Evolutionary conservation across 1,139 yeast species (phyloP), one percentile per base, ranked within the genome.

Genomic region (Pneumocystis jirovecii): DNA sequence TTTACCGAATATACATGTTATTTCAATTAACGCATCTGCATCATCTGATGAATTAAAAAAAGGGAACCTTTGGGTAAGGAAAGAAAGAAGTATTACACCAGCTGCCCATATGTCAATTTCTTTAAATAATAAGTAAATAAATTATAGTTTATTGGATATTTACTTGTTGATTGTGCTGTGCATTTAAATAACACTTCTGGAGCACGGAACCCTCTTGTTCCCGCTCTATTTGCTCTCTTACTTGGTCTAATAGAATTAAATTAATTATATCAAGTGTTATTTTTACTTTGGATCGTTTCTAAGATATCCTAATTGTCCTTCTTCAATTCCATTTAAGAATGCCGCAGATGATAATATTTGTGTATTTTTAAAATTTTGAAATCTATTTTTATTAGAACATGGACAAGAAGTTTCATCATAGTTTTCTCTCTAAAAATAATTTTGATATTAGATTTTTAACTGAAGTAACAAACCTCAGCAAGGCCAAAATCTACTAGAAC

Each of bases 161-260:
- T 50, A 66, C 68, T 69, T 45, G 89, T 83, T 8, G 87, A 81
- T 76, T 91, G 97, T 67, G 87, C 85, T 1, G 89, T 83, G 75
- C 97, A 90, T 74, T 89, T 89, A 75, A 90, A 82, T 67, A 91
- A 77, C 1, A 90, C 97, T 74, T 90, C 97, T 0, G 97, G 97
- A 0, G 97, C 96, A 70, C 97, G 81, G 73, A 90, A 90, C 0
- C 97, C 97, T 71, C 98, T 82, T 0, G 99, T 95, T 1, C 99
- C 99, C 0, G 98, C 98, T 71, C 99, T 84, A 73, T 93, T 93
- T 1, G 97, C 97, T 67, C 98, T 81, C 72, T 96, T 82, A 1
- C 95, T 90, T 1, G 96, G 89, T 68, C 97, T 79, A 67, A 84
- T 25, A 12, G n/a, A 45, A 31, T 37, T 45, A 17, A 37, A 19